phyloP scores from a whole-genome alignment of 495 filamentous ascomycete species.

The Lasiosphaeris hirsuta region DNA sequence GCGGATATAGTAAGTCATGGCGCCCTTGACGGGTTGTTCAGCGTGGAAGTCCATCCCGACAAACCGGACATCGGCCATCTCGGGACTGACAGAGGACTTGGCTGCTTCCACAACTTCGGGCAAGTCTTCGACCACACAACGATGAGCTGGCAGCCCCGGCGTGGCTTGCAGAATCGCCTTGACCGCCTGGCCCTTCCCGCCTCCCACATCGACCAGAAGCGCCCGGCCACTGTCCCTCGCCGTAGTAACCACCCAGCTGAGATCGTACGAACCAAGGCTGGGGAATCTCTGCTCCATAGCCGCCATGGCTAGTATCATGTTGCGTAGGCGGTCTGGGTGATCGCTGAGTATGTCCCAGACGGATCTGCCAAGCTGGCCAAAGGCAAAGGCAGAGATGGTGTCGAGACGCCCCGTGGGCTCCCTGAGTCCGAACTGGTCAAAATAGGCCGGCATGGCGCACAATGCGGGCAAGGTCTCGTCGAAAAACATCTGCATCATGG shows the following conservation, averaged over 20 bases:
- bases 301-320: constrained; percentile 24
- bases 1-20: constrained; percentile 32
- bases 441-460: constrained; percentile 22
- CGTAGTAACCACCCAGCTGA: constrained; percentile 23
- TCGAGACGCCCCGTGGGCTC: constrained; percentile 20
- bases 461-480: not conserved
- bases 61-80: constrained; percentile 23
- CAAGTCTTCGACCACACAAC: constrained; percentile 34
- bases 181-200: constrained; percentile 35
- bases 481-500: constrained; percentile 4
- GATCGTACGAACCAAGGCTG: constrained; percentile 28
- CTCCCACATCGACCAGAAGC: constrained; percentile 36
- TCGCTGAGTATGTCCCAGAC: constrained; percentile 26
- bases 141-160: constrained; percentile 18
- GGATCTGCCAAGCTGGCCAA: constrained; percentile 16
- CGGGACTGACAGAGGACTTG: constrained; percentile 13
- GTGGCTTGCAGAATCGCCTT: constrained; percentile 23
- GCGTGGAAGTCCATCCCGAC: constrained; percentile 28
- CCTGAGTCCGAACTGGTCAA: constrained; percentile 24
- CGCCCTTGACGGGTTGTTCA: constrained; percentile 32
- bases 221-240: constrained; percentile 9
- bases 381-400: constrained; percentile 18
- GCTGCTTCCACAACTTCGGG: constrained; percentile 26
- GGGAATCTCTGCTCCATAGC: constrained; percentile 14
- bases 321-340: constrained; percentile 10